These are phyloP conservation scores for Diutina catenulata DNA, from an alignment of 1,139 yeast species.

Conservation along the genomic window DNA sequence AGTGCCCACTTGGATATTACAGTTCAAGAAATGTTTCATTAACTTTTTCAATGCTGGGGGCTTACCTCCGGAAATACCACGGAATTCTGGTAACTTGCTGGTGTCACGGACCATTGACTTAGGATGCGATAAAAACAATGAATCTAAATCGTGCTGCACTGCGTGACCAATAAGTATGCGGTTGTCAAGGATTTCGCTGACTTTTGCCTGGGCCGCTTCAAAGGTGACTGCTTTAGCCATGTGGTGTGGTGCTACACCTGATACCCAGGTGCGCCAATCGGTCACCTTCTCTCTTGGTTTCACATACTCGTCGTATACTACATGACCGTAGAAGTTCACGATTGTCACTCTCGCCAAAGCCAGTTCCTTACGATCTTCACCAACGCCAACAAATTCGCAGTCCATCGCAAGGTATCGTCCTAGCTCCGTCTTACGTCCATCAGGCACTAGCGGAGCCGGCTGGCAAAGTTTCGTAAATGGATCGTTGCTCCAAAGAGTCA, in stretches of 20 bases:
- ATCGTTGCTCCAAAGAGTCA: background rate
- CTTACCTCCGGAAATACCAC: conserved; percentile 48
- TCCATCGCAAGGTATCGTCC: conserved; percentile 79
- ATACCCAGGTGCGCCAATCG: conserved; percentile 93
- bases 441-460: background rate
- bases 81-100: conserved; percentile 46
- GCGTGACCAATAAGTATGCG: conserved; percentile 78
- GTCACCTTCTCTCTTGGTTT: conserved; percentile 65
- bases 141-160: conserved; percentile 62
- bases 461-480: background rate
- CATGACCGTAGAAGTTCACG: conserved; percentile 71
- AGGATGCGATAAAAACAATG: conserved; percentile 61
- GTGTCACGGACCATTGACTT: conserved; percentile 61
- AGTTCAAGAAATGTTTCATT: conserved; percentile 40
- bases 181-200: conserved; percentile 36
- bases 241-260: conserved; percentile 66
- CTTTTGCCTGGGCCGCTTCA: conserved; percentile 50
- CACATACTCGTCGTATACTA: conserved; percentile 63
- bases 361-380: conserved; percentile 49
- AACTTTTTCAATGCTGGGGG: conserved; percentile 66
- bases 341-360: conserved; percentile 80
- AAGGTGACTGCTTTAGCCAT: conserved; percentile 59
- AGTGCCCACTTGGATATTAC: conserved; percentile 60
- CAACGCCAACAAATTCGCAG: conserved; percentile 92
- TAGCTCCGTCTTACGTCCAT: conserved; percentile 11